Conservation (phyloP, 73 alveolate species). For the Uronychia setigera region DNA sequence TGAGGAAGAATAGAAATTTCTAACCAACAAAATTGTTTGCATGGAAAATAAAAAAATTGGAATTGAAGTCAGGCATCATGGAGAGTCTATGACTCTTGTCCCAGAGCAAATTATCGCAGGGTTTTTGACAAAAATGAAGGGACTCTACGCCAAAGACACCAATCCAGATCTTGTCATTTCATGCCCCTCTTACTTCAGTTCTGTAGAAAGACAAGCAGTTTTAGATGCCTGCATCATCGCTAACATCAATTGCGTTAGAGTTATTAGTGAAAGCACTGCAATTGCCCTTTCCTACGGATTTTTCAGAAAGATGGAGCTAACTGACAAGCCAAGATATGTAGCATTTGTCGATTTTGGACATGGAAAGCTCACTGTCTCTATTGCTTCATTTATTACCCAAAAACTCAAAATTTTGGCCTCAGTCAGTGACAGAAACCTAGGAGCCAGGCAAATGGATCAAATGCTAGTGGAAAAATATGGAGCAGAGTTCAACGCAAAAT, state of each 20-base stretch:
- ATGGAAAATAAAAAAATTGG: constrained; percentile 64
- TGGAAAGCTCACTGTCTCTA: constrained; percentile 85
- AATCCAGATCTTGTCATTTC: constrained; percentile 73
- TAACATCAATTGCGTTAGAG: constrained; percentile 82
- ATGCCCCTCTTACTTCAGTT: constrained; percentile 92
- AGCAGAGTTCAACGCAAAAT: constrained; percentile 80
- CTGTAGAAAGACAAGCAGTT: constrained; percentile 94
- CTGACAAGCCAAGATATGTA: constrained; percentile 87
- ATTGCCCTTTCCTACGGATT: constrained; percentile 96
- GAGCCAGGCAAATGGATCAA: constrained; percentile 96
- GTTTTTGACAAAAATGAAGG: constrained; percentile 69
- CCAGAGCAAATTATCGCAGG: constrained; percentile 89
- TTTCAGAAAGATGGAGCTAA: constrained; percentile 91
- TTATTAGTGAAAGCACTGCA: constrained; percentile 98
- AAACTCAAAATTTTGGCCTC: constrained; percentile 83
- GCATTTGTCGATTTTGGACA: constrained; percentile 98
- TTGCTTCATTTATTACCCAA: constrained; percentile 89
- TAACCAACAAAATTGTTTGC: constrained; percentile 56
- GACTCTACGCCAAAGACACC: constrained; percentile 41
- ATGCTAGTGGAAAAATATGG: constrained; percentile 81
- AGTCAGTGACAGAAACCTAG: constrained; percentile 91
- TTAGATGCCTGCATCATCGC: constrained; percentile 92
- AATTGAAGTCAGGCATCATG: constrained; percentile 69
- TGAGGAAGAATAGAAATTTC: constrained; percentile 80
- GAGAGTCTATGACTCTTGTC: constrained; percentile 57